These are phyloP conservation scores for Logfia minima DNA, from an alignment of 129 eudicot species.

Conservation along the genomic window DNA sequence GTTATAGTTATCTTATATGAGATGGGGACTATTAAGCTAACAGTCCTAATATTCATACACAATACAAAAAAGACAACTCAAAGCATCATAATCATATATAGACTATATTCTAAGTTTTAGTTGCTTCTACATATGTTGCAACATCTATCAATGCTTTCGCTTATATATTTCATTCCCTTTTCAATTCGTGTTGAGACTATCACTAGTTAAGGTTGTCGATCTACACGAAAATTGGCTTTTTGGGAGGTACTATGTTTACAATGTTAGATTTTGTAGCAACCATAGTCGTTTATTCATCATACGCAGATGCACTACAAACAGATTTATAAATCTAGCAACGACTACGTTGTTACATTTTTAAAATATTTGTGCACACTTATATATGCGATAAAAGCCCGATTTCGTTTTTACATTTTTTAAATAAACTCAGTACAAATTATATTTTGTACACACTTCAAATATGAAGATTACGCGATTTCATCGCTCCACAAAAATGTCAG, in stretches of 20 bases:
- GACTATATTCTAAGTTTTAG: not conserved
- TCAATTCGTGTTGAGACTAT: not conserved
- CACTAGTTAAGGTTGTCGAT: not conserved
- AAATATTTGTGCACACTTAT: no score
- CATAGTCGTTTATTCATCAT: not conserved
- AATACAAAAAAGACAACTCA: not conserved
- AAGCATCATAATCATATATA: slow-evolving; percentile 13
- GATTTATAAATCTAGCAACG: not conserved
- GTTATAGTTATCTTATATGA: not conserved
- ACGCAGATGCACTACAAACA: not conserved
- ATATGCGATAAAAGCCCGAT: no score
- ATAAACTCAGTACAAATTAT: no score
- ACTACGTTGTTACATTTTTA: no score
- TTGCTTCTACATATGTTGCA: slow-evolving; percentile 1
- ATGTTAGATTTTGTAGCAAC: not conserved
- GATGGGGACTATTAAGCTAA: not conserved
- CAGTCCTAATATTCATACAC: not conserved
- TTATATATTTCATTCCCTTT: not conserved
- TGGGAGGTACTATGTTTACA: not conserved
- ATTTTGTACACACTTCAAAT: no score
- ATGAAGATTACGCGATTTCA: no score
- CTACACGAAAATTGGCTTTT: not conserved
- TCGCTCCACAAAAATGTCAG: no score
- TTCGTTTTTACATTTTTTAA: no score
- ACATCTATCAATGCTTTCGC: not conserved